Conservation (phyloP, 768 basidiomycete genomes). For the Tulasnella sp. region DNA sequence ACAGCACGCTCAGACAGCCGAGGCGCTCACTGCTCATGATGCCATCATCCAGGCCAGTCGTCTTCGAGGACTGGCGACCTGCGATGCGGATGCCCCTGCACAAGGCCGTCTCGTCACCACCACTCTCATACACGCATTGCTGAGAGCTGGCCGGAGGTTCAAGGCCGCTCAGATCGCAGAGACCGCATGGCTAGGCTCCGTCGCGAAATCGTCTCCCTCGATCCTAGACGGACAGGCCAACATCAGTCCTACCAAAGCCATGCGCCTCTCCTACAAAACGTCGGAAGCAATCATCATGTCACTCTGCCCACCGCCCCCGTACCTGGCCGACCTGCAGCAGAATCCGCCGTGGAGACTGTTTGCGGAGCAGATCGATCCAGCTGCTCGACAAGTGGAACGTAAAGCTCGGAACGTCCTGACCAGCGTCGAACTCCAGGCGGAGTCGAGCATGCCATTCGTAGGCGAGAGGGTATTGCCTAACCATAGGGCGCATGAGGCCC, state of each 20-base stretch:
- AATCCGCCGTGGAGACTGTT: slow-evolving; percentile 3
- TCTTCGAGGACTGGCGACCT: background rate
- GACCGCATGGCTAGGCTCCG: background rate
- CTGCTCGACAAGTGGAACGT: background rate
- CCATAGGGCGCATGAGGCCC: background rate
- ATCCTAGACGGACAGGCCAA: background rate
- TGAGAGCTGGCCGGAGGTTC: slow-evolving; percentile 7
- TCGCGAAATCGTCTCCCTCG: background rate
- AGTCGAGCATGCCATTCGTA: background rate
- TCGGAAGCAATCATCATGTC: slow-evolving; percentile 11
- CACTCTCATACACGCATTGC: slow-evolving; percentile 9
- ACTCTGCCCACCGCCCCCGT: background rate
- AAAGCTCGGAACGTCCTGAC: background rate
- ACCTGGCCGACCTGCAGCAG: background rate
- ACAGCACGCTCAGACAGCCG: background rate
- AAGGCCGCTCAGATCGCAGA: slow-evolving; percentile 14
- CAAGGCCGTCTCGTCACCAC: slow-evolving; percentile 15
- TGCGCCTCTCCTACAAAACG: slow-evolving; percentile 2
- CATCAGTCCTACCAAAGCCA: background rate
- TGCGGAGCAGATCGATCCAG: background rate
- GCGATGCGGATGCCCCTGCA: too few species aligned
- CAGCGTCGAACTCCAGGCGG: background rate
- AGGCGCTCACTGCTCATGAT: background rate
- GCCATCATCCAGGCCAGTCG: background rate
- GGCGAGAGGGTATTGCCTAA: background rate